Conservation (phyloP, 2,329 filamentous ascomycete genomes). For the Corinectria fuckeliana region DNA sequence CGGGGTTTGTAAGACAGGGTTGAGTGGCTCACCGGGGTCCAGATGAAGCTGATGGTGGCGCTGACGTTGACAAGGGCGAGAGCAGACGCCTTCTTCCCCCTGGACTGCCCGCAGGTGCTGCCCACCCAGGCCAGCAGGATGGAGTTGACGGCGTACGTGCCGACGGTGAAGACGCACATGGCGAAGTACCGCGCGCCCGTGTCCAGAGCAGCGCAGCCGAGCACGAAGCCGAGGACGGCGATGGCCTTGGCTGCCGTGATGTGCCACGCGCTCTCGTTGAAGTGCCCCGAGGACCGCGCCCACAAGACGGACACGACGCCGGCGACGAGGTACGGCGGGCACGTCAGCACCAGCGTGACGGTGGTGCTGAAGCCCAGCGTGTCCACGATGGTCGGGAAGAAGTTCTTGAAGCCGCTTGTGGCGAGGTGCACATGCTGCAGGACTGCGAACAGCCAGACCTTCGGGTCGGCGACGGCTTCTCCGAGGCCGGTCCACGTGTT, state of each 20-base stretch:
- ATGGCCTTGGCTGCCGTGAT: slow-evolving; percentile 49
- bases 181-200: slow-evolving; percentile 34
- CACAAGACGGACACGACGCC: slow-evolving; percentile 12
- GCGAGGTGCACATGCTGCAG: slow-evolving; percentile 58
- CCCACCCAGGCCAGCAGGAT: slow-evolving; percentile 53
- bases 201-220: slow-evolving; percentile 37
- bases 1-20: rapidly evolving
- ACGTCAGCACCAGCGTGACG: slow-evolving; percentile 35
- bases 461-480: slow-evolving; percentile 45
- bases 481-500: slow-evolving; percentile 37
- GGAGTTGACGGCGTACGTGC: slow-evolving; percentile 49
- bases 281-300: slow-evolving; percentile 47
- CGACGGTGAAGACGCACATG: slow-evolving; percentile 40
- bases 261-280: slow-evolving; percentile 55
- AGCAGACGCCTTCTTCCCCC: slow-evolving; percentile 55
- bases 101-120: slow-evolving; percentile 51
- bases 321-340: slow-evolving; percentile 53
- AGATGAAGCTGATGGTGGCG: slow-evolving; percentile 29
- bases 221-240: slow-evolving; percentile 42
- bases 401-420: slow-evolving; percentile 51
- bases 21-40: slow-evolving; percentile 25
- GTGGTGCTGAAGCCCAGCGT: slow-evolving; percentile 33
- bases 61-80: slow-evolving; percentile 42
- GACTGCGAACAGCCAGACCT: slow-evolving; percentile 52
- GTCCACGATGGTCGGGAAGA: slow-evolving; percentile 30